phyloP scores from a whole-genome alignment of 2,329 filamentous ascomycete species.

The Aspergillus spinulosporus region DNA sequence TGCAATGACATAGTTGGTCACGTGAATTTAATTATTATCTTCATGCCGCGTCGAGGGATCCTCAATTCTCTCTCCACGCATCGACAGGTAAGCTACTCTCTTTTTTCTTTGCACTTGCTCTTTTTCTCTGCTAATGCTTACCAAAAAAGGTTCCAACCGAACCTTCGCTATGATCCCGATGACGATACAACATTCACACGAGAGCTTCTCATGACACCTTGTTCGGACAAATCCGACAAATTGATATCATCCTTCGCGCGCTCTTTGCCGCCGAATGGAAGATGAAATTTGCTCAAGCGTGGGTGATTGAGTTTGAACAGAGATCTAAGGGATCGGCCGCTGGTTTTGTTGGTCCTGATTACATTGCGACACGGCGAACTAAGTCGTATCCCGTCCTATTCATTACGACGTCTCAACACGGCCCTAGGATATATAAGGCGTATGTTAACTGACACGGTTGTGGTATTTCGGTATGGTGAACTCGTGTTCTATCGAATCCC shows the following conservation, averaged over 20 bases:
- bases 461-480: background rate
- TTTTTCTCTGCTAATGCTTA: background rate
- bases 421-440: no score
- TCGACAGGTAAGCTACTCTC: background rate
- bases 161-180: slow-evolving; percentile 35
- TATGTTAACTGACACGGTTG: no score
- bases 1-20: slow-evolving; percentile 11
- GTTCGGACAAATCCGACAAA: slow-evolving; percentile 19
- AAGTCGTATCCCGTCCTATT: background rate
- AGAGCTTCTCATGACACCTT: slow-evolving; percentile 44
- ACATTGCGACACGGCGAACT: background rate
- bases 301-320: slow-evolving; percentile 50
- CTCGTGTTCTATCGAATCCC: background rate
- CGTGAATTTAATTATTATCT: background rate
- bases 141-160: slow-evolving; percentile 2
- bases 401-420: background rate
- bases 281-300: slow-evolving; percentile 33
- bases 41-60: background rate
- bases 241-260: slow-evolving; percentile 40
- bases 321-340: slow-evolving; percentile 45
- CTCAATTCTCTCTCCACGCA: background rate
- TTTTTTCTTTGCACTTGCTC: background rate
- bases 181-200: slow-evolving; percentile 39
- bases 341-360: background rate
- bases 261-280: slow-evolving; percentile 34